Evolutionary conservation across 441 rosid genomes (phyloP).

Genomic region (Adansonia madagascariensis): DNA sequence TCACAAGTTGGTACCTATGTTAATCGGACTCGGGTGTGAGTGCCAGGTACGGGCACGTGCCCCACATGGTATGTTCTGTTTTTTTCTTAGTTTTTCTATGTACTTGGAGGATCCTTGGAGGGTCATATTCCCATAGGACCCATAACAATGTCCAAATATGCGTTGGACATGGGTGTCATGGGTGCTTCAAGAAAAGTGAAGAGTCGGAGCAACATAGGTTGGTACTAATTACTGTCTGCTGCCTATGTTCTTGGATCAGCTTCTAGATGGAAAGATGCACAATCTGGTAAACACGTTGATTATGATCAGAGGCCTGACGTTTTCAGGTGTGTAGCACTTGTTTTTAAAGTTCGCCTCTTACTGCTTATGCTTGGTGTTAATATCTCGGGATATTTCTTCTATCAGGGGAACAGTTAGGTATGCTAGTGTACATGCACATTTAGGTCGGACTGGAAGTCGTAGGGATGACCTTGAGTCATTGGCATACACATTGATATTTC

Average conservation of each 20-base stretch:
- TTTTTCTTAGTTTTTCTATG: too few species aligned
- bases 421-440: constrained; percentile 93
- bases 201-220: too few species aligned
- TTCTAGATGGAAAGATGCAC: constrained; percentile 89
- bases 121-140: too few species aligned
- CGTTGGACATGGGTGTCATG: too few species aligned
- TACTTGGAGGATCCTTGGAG: too few species aligned
- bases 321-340: constrained; percentile 58
- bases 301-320: constrained; percentile 97
- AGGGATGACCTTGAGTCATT: constrained; percentile 92
- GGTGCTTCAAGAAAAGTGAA: too few species aligned
- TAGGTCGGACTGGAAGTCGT: constrained; percentile 87
- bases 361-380: constrained; percentile 24
- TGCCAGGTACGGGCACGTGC: too few species aligned
- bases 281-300: constrained; percentile 86
- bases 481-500: constrained; percentile 88
- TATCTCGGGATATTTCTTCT: constrained; percentile 25
- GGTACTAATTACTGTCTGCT: background rate
- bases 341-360: background rate
- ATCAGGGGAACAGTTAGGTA: constrained; percentile 89
- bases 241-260: constrained; percentile 52
- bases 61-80: too few species aligned
- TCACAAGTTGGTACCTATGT: background rate
- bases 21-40: too few species aligned
- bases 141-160: too few species aligned